These are phyloP conservation scores for Cocos nucifera DNA, from an alignment of 176 grass and related monocot genomes.

Conservation along the genomic window DNA sequence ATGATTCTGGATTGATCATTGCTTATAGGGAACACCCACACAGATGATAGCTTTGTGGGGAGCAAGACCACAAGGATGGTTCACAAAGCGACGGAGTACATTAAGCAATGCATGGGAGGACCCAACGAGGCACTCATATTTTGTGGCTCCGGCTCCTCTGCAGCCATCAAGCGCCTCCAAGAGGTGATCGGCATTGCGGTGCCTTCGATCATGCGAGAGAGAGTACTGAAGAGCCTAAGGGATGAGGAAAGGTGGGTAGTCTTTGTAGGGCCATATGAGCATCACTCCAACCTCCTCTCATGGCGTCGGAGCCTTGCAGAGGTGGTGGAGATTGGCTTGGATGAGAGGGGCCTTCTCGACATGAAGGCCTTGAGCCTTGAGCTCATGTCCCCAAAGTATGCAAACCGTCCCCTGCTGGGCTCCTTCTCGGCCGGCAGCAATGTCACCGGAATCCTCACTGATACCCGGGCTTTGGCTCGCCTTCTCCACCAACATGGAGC, in stretches of 20 bases:
- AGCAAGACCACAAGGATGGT: slow-evolving; percentile 59
- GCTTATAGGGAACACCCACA: slow-evolving; percentile 69
- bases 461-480: slow-evolving; percentile 45
- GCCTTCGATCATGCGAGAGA: slow-evolving; percentile 23
- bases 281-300: slow-evolving; percentile 85
- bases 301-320: slow-evolving; percentile 68
- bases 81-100: slow-evolving; percentile 41
- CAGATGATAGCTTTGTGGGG: slow-evolving; percentile 67
- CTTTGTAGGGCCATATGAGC: slow-evolving; percentile 69
- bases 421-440: slow-evolving; percentile 93
- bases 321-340: slow-evolving; percentile 62
- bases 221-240: slow-evolving; percentile 21
- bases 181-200: slow-evolving; percentile 48
- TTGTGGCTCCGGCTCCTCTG: slow-evolving; percentile 56
- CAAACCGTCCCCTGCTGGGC: slow-evolving; percentile 47
- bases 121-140: slow-evolving; percentile 43
- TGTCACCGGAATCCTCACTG: slow-evolving; percentile 51
- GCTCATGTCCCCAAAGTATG: slow-evolving; percentile 22
- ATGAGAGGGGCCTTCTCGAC: slow-evolving; percentile 31
- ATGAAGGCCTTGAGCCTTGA: slow-evolving; percentile 28
- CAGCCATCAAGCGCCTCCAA: slow-evolving; percentile 76
- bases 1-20: neutral
- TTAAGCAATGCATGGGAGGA: slow-evolving; percentile 68
- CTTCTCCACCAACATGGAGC: slow-evolving; percentile 65
- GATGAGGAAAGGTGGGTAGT: slow-evolving; percentile 66